Base-by-base conservation (phyloP, 208 protist species). In the Lotmaria passim region DNA sequence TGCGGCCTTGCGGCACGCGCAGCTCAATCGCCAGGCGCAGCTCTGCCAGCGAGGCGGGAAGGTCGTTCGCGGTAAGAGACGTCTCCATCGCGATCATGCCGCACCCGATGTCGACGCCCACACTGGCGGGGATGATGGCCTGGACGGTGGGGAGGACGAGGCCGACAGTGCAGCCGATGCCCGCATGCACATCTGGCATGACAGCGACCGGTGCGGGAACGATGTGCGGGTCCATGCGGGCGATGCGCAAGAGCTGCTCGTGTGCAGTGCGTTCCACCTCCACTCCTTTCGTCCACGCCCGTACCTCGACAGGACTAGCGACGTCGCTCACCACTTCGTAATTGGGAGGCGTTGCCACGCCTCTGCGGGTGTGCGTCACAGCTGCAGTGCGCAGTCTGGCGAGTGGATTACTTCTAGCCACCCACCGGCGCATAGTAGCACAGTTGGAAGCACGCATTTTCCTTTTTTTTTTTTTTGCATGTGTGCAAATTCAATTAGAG, bases 61-160 rank as follows among this genome's bases (percentile, higher is more conserved):
- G 79, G 47, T 95, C 84, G 26, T 89, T 70, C 8, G 76, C 73
- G 15, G 75, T 85, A 19, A 96, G 72, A 28, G 81, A 85, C 15
- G 91, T 96, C 53, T 82, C 48, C 30, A 86, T 72, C 0, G 93
- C 93, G 55, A 94, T 83, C 88, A 97, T 97, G 48, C 93, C 93
- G 59, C 93, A 97, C 8, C 93, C 93, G 67, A 97, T 95, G 66
- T 96, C 91, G 3, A 97, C 91, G 10, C 93, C 91, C 38, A 97
- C 93, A 50, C 84, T 89, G 2, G 91, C 73, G 3, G 93, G 93
- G 58, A 96, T 96, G 50, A 97, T 71, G 7, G 91, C 91, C 19
- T 53, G 62, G 23, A 77, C 86, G 11, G 87, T 94, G 15, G 91
- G 89, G 55, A 97, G 90, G n/a, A 96, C 91, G 11, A 86, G 86